Base-by-base conservation (phyloP, 352 stramenopile species). In the Globisporangium spinosum region DNA sequence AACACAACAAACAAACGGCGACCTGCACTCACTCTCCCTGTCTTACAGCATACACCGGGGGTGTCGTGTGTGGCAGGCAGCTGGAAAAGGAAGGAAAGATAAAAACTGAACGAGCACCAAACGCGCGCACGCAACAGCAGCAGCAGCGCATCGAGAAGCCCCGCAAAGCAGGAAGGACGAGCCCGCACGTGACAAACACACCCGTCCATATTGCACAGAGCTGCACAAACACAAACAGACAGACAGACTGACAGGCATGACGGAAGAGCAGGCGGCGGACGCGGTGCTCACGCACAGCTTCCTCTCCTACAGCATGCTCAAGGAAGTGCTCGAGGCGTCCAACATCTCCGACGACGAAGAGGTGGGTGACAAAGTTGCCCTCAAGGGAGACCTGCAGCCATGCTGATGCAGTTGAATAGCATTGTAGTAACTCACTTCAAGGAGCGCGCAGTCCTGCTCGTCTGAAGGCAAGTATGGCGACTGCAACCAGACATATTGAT, bases 281-380 rank as follows among this genome's bases (percentile, higher is more conserved):
- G 45, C 32, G 8, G 64, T 72, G 67, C 73, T 86, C 72, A 88
- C 76, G 56, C 77, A 82, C 67, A 85, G 78, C 64, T 87, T 86
- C 56, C 71, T 90, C 59, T 89, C 78, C 25, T 93, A 89, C 72
- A 77, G 80, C 54, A 82, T 91, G 79, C 82, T 94, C 17, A 89
- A 89, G 69, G 80, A 92, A 49, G 80, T 87, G 69, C 79, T 94
- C 49, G 73, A 89, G 70, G 74, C 82, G n/a, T 83, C 82, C 49
- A 91, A 89, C 68, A 89, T 94, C 60, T 80, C 81, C 20, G 82
- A 94, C 47, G 79, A 92, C 62, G 82, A 94, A 64, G 85, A 94
- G 80, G 85, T 93, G 40, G 45, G 71, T 58, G 47, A 34, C 29
- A 53, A 35, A 10, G 56, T 13, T 29, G 23, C 3, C 54, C 22